phyloP scores from a whole-genome alignment of 2,329 filamentous ascomycete genomes.

The Dactylonectria estremocensis region DNA sequence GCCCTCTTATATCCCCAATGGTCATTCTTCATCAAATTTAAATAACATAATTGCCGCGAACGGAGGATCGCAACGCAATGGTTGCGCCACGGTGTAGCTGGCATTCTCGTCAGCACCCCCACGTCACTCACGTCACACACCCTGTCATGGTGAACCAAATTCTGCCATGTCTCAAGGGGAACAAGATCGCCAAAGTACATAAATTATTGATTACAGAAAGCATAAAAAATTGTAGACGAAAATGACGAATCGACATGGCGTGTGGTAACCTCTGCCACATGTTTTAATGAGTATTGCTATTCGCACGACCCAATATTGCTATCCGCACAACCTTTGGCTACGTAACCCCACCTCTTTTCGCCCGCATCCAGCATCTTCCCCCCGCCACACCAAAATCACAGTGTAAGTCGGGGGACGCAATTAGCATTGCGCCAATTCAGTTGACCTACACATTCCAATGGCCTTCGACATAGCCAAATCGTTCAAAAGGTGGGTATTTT shows the following conservation, averaged over 20 bases:
- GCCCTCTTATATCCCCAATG: slow-evolving; percentile 24
- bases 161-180: slow-evolving; percentile 20
- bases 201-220: slow-evolving; percentile 18
- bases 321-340: too few relatives aligned
- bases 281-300: too few relatives aligned
- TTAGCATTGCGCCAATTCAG: too few relatives aligned
- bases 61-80: neutral
- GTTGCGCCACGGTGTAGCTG: neutral
- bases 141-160: slow-evolving; percentile 7
- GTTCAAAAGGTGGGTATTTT: too few relatives aligned
- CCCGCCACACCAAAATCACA: too few relatives aligned
- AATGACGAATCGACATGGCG: slow-evolving; percentile 32
- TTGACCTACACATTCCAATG: too few relatives aligned
- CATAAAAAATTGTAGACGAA: slow-evolving; percentile 5
- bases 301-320: too few relatives aligned
- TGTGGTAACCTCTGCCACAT: slow-evolving; percentile 17
- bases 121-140: slow-evolving; percentile 5
- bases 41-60: neutral
- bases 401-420: too few relatives aligned
- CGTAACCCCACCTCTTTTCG: too few relatives aligned
- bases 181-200: slow-evolving; percentile 34
- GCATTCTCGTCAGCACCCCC: neutral
- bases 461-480: too few relatives aligned
- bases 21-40: neutral
- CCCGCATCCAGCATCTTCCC: too few relatives aligned